These are phyloP conservation scores for Talaromyces atroroseus DNA, from an alignment of 2,329 filamentous ascomycete genomes.

Conservation along the genomic window DNA sequence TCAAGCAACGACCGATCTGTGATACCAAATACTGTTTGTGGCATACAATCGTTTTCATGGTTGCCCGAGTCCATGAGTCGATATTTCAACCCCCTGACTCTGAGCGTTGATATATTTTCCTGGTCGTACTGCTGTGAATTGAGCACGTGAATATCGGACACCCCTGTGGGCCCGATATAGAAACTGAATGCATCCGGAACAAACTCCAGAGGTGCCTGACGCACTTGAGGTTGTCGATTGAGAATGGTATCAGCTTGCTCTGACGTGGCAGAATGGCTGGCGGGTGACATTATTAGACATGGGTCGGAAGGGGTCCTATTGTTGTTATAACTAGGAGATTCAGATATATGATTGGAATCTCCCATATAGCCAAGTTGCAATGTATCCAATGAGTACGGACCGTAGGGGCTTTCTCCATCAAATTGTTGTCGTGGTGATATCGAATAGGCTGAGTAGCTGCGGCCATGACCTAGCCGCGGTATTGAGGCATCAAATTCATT, in stretches of 20 bases:
- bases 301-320: no score
- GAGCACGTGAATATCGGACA: background rate
- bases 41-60: background rate
- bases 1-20: background rate
- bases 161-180: background rate
- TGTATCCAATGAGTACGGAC: no score
- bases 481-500: background rate
- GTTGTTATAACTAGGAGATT: no score
- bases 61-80: background rate
- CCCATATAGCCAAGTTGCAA: no score
- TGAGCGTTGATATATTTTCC: background rate
- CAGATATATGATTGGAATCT: no score
- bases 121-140: background rate
- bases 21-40: constrained; percentile 1
- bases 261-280: no score
- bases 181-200: constrained; percentile 3
- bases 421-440: no score
- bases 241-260: background rate
- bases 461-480: background rate
- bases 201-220: background rate
- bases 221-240: background rate
- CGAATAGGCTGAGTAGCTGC: no score
- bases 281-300: no score
- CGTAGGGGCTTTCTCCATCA: no score
- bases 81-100: background rate